phyloP scores from a whole-genome alignment of 148 eudicot genomes.

The Dysphania ambrosioides region DNA sequence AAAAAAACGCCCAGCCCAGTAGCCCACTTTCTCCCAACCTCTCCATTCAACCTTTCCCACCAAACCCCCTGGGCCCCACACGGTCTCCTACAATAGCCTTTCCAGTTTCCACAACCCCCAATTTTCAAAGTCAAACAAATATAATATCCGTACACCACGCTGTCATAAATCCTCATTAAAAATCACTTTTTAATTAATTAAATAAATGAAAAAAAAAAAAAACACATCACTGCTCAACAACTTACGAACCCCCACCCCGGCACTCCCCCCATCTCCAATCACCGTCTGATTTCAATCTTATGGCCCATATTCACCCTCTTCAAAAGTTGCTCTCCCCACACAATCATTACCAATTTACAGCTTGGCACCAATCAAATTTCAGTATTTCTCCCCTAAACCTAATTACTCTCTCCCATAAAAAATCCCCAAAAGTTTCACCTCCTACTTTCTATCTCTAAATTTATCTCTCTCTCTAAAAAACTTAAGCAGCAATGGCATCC shows the following conservation, averaged over 20 bases:
- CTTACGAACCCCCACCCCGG: background rate
- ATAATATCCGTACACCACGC: background rate
- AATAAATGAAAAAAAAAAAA: no score
- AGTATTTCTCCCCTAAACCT: no score
- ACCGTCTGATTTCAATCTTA: constrained; percentile 19
- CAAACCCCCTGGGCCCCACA: constrained; percentile 7
- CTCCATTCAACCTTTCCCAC: no score
- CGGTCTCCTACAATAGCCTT: background rate
- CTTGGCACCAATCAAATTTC: constrained; percentile 27
- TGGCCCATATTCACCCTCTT: background rate
- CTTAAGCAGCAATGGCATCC: constrained; percentile 28
- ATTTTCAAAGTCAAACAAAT: constrained; percentile 2
- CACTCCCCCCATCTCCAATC: no score
- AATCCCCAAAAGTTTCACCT: background rate
- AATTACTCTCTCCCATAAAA: background rate
- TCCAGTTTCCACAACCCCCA: constrained; percentile 11
- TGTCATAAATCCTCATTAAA: background rate
- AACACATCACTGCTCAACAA: constrained; percentile 3
- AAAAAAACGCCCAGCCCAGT: background rate
- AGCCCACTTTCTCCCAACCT: no score
- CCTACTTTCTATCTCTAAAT: background rate
- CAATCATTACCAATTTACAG: constrained; percentile 24
- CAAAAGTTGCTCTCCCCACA: constrained; percentile 5
- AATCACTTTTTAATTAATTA: no score
- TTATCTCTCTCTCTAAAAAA: constrained; percentile 4